phyloP scores from a whole-genome alignment of 192 early-diverging fungal genomes.

The Podila minutissima region DNA sequence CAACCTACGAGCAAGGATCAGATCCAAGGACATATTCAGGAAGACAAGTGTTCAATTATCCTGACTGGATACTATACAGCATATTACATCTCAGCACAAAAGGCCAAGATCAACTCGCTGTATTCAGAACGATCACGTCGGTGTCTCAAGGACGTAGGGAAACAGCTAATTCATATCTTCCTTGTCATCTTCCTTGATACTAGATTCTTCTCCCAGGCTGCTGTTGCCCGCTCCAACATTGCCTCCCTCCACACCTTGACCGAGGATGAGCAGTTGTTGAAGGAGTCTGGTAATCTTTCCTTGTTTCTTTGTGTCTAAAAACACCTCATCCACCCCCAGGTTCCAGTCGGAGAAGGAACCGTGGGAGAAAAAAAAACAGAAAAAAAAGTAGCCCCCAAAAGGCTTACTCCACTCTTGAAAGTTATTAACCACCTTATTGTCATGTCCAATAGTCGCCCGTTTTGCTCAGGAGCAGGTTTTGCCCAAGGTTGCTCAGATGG shows the following conservation, averaged over 20 bases:
- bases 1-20: not conserved
- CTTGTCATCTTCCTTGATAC: not conserved
- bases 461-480: slow-evolving; percentile 87
- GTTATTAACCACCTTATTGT: not conserved
- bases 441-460: slow-evolving; percentile 67
- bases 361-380: not conserved
- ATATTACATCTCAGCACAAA: too few relatives aligned
- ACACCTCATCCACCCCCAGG: not conserved
- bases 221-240: slow-evolving; percentile 52
- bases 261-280: slow-evolving; percentile 89
- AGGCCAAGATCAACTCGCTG: not conserved
- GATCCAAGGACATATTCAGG: too few relatives aligned
- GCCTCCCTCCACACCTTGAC: slow-evolving; percentile 84
- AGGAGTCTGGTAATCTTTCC: slow-evolving; percentile 69
- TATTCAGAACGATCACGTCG: not conserved
- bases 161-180: not conserved
- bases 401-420: not conserved
- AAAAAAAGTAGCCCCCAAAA: not conserved
- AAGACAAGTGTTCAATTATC: too few relatives aligned
- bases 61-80: too few relatives aligned
- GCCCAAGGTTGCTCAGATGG: slow-evolving; percentile 91
- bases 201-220: slow-evolving; percentile 61
- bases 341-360: not conserved
- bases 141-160: not conserved
- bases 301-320: too few relatives aligned